Percentiles rank a stretch among this genome's conserved stretches.
Evolutionary conservation across 306 rosid species (phyloP).

Genomic region (Gleditsia sinensis): DNA sequence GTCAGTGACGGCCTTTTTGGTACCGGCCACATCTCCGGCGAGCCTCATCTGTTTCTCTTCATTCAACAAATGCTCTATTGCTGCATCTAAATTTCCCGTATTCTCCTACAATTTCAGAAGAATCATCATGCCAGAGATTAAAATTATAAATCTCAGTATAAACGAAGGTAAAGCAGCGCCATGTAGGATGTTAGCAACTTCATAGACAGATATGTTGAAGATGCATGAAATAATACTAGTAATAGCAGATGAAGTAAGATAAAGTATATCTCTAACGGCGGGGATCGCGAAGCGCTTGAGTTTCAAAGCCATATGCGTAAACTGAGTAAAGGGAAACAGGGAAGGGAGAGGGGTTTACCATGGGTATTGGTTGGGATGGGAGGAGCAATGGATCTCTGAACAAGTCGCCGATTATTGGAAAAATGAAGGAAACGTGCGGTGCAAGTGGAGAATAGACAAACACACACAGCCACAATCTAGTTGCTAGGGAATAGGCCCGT

Average conservation of each 20-base stretch:
- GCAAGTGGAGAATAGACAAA: no score
- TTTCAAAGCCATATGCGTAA: background rate
- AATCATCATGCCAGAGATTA: background rate
- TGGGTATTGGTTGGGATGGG: no score
- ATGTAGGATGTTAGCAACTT: background rate
- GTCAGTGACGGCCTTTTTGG: conserved; percentile 82
- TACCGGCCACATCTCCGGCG: conserved; percentile 72
- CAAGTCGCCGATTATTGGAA: conserved; percentile 20
- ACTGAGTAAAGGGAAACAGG: background rate
- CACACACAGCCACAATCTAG: background rate
- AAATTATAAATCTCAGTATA: background rate
- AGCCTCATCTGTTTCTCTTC: conserved; percentile 91
- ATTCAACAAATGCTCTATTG: conserved; percentile 74
- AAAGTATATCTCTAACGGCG: conserved; percentile 22
- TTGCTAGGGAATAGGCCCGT: background rate
- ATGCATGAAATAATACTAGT: background rate
- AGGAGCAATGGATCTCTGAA: no score
- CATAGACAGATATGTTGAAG: background rate
- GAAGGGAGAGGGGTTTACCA: conserved; percentile 26
- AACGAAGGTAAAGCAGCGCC: background rate
- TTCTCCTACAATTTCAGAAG: conserved; percentile 54
- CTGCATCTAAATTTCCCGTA: conserved; percentile 56
- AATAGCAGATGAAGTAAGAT: background rate
- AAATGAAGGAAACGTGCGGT: background rate
- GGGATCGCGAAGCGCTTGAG: background rate